Conservation (phyloP, 768 basidiomycete genomes). For the Lentinus tigrinus region DNA sequence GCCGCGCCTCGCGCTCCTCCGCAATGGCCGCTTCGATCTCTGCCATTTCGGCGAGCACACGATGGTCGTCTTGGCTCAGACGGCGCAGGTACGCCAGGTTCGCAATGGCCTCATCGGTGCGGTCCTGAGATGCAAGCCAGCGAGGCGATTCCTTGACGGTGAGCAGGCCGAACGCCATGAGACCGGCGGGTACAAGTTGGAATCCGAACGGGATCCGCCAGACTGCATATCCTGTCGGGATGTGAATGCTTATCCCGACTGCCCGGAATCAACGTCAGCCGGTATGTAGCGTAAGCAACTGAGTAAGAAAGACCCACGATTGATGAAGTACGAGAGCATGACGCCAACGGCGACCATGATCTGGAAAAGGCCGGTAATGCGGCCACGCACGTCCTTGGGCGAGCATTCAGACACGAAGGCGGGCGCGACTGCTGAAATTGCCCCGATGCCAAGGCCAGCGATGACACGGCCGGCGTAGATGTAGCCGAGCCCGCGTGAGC, state of each 20-base stretch:
- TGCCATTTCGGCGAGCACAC: conserved; percentile 59
- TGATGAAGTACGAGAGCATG: conserved; percentile 83
- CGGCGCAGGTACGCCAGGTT: conserved; percentile 70
- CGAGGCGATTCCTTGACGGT: conserved; percentile 79
- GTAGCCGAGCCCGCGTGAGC: conserved; percentile 55
- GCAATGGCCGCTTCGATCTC: conserved; percentile 81
- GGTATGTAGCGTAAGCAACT: neutral
- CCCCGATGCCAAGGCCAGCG: conserved; percentile 80
- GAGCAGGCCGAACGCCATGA: conserved; percentile 65
- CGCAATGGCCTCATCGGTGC: conserved; percentile 47
- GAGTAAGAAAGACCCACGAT: conserved; percentile 51
- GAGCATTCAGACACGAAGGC: conserved; percentile 86
- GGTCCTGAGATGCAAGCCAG: conserved; percentile 68
- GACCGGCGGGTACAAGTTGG: conserved; percentile 77
- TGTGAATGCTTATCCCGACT: conserved; percentile 63
- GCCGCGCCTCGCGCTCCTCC: conserved; percentile 67
- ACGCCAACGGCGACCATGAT: conserved; percentile 85
- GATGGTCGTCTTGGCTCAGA: conserved; percentile 39
- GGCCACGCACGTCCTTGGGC: conserved; percentile 83
- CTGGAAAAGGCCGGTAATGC: conserved; percentile 85
- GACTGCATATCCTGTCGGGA: conserved; percentile 44
- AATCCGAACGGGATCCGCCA: conserved; percentile 77
- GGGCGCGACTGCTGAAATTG: conserved; percentile 78
- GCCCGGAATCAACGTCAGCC: neutral
- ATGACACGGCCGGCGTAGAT: conserved; percentile 84